Conservation (phyloP, 768 basidiomycete genomes). For the Galerina sulciceps region DNA sequence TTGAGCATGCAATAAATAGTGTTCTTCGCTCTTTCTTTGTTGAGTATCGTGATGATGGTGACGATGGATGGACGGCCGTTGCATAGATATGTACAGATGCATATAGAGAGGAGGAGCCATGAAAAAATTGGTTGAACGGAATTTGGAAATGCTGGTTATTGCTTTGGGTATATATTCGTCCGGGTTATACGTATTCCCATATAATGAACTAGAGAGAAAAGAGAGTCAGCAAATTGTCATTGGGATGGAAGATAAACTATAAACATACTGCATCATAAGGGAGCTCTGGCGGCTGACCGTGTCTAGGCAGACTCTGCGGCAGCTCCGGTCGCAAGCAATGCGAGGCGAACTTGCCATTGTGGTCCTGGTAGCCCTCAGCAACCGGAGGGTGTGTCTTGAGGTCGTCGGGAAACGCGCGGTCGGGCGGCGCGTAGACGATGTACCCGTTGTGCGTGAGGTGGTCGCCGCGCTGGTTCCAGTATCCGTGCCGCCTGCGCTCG, state of each 20-base stretch:
- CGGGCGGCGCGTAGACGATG: slow-evolving; percentile 69
- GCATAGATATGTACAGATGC: neutral
- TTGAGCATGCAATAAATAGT: too few species aligned
- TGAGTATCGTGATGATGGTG: too few species aligned
- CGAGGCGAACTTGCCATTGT: slow-evolving; percentile 44
- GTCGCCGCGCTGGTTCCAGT: slow-evolving; percentile 80
- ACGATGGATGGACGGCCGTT: too few species aligned
- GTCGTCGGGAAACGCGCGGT: slow-evolving; percentile 61
- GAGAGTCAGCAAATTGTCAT: neutral
- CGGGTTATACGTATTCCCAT: slow-evolving; percentile 6
- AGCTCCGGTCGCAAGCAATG: slow-evolving; percentile 57
- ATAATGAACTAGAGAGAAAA: slow-evolving; percentile 5
- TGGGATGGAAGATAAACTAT: neutral
- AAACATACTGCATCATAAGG: slow-evolving; percentile 53
- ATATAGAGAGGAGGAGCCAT: neutral
- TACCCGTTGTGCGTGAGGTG: slow-evolving; percentile 58
- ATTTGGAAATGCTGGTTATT: neutral
- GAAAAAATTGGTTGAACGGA: neutral
- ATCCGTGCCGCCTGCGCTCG: slow-evolving; percentile 53
- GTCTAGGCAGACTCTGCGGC: slow-evolving; percentile 61
- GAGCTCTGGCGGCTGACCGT: slow-evolving; percentile 52
- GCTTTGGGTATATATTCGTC: neutral
- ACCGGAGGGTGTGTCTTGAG: slow-evolving; percentile 62
- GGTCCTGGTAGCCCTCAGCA: slow-evolving; percentile 59
- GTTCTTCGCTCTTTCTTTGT: too few species aligned